Evolutionary conservation across 139 green algal genomes (phyloP), one percentile per base, ranked within the genome.

Genomic region (Zygnema circumcarinatum): DNA sequence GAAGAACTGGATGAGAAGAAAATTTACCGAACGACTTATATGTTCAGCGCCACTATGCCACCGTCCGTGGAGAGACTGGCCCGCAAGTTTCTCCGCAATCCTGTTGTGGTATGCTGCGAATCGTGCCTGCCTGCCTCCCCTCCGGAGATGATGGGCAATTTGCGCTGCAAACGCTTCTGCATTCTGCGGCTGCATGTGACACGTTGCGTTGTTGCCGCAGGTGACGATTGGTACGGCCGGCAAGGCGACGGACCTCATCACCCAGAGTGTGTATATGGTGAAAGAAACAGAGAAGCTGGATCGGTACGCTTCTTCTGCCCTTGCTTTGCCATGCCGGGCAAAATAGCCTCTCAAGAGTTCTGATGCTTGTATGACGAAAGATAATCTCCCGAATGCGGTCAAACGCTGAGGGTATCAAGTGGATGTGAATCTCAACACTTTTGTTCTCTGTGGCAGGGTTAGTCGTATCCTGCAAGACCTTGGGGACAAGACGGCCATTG

Each of bases 21-120:
- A 32, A 67, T 95, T 69, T 99, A 99, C 92, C 93, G 97, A 85
- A 98, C 95, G n/a, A 99, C 97, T 33, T 98, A 98, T 93, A 99
- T 99, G 97, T 99, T 99, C 90, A 91, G 78, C 38, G 97, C 97
- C 38, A 99, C 97, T 82, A 99, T 99, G 97, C 97, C 97, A 0
- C 91, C 96, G 0, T 90, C 93, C 0, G 96, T 99, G 72, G 91
- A 93, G 75, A 69, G 85, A 1, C 83, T 93, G 2, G 97, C 97
- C 3, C 92, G 94, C 29, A 97, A 96, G 89, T 97, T 96, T 88
- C 85, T 97, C 56, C 92, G 95, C 40, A 88, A 95, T 22, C 90
- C 90, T 1, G 83, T 87, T 0, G 87, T 93, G 31, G 90, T 86
- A n/a, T 21, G 81, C n/a, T n/a, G n/a, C n/a, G n/a, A n/a, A n/a